Evolutionary conservation across 768 basidiomycete species (phyloP), one percentile per base, ranked within the genome.

Genomic region (Kwoniella europaea): DNA sequence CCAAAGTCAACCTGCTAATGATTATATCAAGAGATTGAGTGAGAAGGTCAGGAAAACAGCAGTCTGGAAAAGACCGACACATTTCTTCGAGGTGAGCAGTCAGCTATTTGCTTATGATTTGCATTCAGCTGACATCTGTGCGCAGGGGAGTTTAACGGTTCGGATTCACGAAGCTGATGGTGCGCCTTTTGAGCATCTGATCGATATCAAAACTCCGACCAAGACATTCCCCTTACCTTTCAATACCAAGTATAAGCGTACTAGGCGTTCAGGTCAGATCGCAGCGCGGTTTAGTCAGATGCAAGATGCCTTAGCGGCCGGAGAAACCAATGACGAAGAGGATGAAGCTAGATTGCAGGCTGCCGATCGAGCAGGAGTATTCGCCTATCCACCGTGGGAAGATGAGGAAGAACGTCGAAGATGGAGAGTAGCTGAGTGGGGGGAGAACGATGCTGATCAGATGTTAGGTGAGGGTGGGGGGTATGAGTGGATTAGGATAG

Each of bases 141-240:
- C 12, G 24, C 67, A 94, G 90, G 97, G 97, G 18, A 93, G 94
- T 87, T 93, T 99, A 91, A 98, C 97, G 29, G 91, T 99, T 69
- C 92, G 97, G 41, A 97, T 98, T 63, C 96, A 98, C 79, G 97
- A 99, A 86, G 97, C 96, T 0, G 97, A 99, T 81, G 97, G 96
- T 3, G 98, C 97, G 46, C 96, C 97, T 0, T 98, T 98, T 81
- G 97, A 99, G 82, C 97, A 99, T 80, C 93, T 99, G 24, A 87
- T 99, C 53, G 94, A 97, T 81, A 93, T 98, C 70, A 90, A 90
- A 52, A 89, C 88, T 27, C 84, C 89, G 1, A 93, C 91, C 86
- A 98, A 98, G 82, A 91, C 91, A n/a, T 97, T 92, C 80, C 94
- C 98, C 79, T 93, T 99, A 1, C 94, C 95, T 2, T 98, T 98